Base-by-base conservation (phyloP, 176 grass and related monocot species). In the Elaeis guineensis region DNA sequence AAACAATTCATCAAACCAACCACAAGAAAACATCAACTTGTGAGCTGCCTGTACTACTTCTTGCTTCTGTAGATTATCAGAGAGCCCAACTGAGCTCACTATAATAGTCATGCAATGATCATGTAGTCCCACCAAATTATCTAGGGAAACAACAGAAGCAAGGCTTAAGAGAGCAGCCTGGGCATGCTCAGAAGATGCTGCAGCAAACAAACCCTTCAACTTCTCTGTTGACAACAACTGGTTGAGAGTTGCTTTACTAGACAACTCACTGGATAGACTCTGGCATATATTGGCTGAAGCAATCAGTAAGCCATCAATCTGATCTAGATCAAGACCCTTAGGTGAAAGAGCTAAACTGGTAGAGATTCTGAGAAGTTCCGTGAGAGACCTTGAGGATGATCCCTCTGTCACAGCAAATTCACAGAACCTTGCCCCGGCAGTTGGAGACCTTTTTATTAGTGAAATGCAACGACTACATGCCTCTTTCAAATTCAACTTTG, bases 341-440 rank as follows among this genome's bases (percentile, higher is more conserved):
- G 50, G 72, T 64, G 87, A 89, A 63, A 88, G 74, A 72, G 93
- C 75, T 25, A 89, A 80, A 69, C 53, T 54, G 72, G 88, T 54
- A 39, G 55, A 82, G 64, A 71, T 32, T 69, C 74, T 85, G 49
- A 80, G 74, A 61, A 91, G 71, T 50, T 85, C 84, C 65, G 77
- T 48, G 67, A 97, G 74, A 49, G 75, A 85, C 59, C 58, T 87
- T 61, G 81, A 73, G 19, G 75, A 63, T 64, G 87, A 91, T 18
- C 84, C 93, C 83, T 97, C 93, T 32, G 75, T 74, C 52, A 97
- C 25, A 79, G 70, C 75, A 70, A 85, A 97, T 83, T 97, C 87
- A 81, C 87, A 91, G 70, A 97, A 97, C 67, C 87, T 83, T 69
- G 80, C 87, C 39, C 93, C 93, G 55, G 87, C 93, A 70, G 59